Conservation (phyloP, 768 basidiomycete species). For the Suillus spraguei region DNA sequence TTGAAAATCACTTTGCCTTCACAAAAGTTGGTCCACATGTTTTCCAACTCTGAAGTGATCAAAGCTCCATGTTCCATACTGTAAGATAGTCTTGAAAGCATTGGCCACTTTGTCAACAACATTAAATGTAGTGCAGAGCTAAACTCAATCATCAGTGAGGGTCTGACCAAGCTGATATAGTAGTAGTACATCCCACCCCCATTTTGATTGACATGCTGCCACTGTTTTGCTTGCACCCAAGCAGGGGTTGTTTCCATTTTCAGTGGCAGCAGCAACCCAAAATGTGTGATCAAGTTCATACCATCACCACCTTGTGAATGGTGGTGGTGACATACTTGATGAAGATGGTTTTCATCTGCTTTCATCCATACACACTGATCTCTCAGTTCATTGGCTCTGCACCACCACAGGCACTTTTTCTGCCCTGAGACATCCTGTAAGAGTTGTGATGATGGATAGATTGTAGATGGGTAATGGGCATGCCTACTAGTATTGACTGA, state of each 20-base stretch:
- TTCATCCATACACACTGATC: neutral
- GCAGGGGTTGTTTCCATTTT: neutral
- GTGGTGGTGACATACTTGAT: neutral
- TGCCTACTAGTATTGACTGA: neutral
- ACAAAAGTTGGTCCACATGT: neutral
- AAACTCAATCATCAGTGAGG: neutral
- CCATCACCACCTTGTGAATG: neutral
- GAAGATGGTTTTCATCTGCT: neutral
- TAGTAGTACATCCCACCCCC: neutral
- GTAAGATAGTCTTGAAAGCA: neutral
- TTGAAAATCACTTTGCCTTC: neutral
- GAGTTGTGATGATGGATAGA: neutral
- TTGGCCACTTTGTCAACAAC: neutral
- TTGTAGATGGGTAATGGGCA: neutral
- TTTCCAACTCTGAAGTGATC: neutral
- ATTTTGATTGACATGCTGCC: neutral
- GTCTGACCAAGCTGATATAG: conserved; percentile 1
- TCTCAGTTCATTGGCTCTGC: neutral
- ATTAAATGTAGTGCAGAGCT: neutral
- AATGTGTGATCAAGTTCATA: neutral
- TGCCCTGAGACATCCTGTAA: neutral
- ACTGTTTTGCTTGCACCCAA: neutral
- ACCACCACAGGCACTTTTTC: neutral
- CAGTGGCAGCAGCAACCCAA: neutral
- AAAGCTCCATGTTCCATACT: neutral